Evolutionary conservation across 2,329 filamentous ascomycete genomes (phyloP), one percentile per base, ranked within the genome.

Genomic region (Colletotrichum sidae): DNA sequence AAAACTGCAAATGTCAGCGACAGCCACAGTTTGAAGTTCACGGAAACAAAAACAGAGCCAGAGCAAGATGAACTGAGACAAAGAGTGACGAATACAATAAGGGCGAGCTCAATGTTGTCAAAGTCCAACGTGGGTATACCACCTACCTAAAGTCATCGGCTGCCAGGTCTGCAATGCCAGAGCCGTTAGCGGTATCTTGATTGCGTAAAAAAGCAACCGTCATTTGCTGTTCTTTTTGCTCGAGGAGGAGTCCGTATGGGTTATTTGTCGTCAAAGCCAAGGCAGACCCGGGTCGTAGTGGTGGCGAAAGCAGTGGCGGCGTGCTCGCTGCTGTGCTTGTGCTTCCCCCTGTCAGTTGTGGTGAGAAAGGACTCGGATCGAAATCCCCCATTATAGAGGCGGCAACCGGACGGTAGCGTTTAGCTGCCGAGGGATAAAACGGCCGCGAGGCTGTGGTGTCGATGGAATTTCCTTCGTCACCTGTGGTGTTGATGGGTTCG

Each of bases 81-180:
- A 25, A 25, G 25, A 25, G 4, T 1, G 4, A 25, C 3, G 25
- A 25, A 25, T 25, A 25, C 3, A 25, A 4, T 4, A 5, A 25
- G 25, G 25, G 25, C 25, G 25, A 25, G 25, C 25, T 25, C 25
- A 5, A 5, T 4, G 4, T 25, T 25, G 35, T 11, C 39, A 37
- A n/a, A 15, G 9, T 25, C 25, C 25, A 25, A 25, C 25, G 25
- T 25, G 25, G 25, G 25, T 25, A 25, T 25, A 25, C 25, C 25
- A 4, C 73, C 68, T 72, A 76, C 74, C 73, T 73, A 64, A 75
- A 73, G 63, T 76, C 73, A 71, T 75, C 73, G 67, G 72, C 70
- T 63, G 68, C 60, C 37, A 73, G 63, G 61, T 70, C 69, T 35
- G 55, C 65, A 4, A 54, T 54, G 3, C 64, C 60, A 4, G 60